Base-by-base conservation (phyloP, 1,139 yeast genomes). In the Suhomyces chickasaworum region DNA sequence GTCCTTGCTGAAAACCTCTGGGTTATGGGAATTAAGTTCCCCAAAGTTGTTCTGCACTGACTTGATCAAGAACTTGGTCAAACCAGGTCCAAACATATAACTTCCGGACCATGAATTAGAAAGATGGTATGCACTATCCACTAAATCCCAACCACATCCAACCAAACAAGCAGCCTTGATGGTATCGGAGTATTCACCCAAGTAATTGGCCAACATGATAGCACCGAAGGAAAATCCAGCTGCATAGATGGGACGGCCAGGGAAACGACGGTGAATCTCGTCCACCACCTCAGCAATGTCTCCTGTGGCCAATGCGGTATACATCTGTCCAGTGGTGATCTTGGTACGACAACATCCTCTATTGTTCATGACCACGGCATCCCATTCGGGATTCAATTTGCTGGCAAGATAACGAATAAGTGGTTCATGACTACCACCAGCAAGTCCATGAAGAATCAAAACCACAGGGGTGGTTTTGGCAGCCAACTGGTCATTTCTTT, bases 341-440 rank as follows among this genome's bases (percentile, higher is more conserved):
- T 83, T 83, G 7, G 96, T 82, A 56, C 95, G 78, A 37, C 95
- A 88, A 66, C 97, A 91, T 5, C 97, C 97, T 56, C 98, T 76
- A 16, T 87, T 76, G 62, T 89, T 89, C 51, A 88, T 66, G 12
- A 90, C 96, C 25, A 83, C 87, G 13, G 83, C 78, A 53, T 88
- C 95, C 71, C 75, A 61, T 10, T 49, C 59, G 7, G 42, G 34
- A 22, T 43, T 30, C 44, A 79, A 59, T 34, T 65, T 58, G 37
- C 68, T 69, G 22, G 74, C 75, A 46, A 84, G 63, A 49, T 91
- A 83, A 50, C 96, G 80, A 47, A 90, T 86, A 57, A 90, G 83
- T 2, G 93, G 81, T 61, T 91, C 97, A 56, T 89, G 95, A 17
- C 96, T 86, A 0, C 97, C 97, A 17, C 97, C 97, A 4, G 89